These are phyloP conservation scores for Tolypocladium cylindrosporum DNA, from an alignment of 2,329 filamentous ascomycete species.

Conservation along the genomic window DNA sequence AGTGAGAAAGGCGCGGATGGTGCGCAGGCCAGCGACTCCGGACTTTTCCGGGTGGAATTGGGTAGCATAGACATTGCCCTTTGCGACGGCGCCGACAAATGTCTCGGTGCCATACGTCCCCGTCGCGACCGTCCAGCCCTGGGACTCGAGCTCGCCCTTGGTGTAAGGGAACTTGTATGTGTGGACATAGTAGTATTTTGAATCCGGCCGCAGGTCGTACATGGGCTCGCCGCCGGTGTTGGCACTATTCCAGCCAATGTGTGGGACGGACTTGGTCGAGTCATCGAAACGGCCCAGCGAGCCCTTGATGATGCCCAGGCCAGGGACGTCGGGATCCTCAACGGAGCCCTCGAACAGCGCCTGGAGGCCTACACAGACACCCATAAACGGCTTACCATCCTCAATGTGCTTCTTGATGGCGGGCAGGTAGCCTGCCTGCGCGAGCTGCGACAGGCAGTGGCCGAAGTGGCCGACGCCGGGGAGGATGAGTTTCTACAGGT, in stretches of 20 bases:
- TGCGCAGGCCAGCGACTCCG: constrained; percentile 75
- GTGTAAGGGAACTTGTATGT: constrained; percentile 78
- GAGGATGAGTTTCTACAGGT: constrained; percentile 72
- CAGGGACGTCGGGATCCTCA: constrained; percentile 62
- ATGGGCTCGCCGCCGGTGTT: constrained; percentile 49
- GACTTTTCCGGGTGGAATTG: constrained; percentile 99
- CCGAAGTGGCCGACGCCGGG: constrained; percentile 97
- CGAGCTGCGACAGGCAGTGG: constrained; percentile 81
- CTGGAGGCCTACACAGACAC: constrained; percentile 91
- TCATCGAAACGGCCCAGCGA: constrained; percentile 69
- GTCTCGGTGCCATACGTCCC: constrained; percentile 79
- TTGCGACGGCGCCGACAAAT: constrained; percentile 84
- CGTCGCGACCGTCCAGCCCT: constrained; percentile 89
- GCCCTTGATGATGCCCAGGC: constrained; percentile 65
- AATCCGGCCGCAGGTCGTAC: constrained; percentile 68
- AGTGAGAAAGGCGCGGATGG: constrained; percentile 78
- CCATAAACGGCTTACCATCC: constrained; percentile 94
- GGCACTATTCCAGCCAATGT: constrained; percentile 98
- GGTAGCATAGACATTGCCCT: constrained; percentile 77
- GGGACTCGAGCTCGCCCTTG: constrained; percentile 61
- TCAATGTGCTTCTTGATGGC: constrained; percentile 76
- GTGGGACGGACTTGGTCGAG: constrained; percentile 78
- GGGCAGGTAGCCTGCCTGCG: constrained; percentile 71
- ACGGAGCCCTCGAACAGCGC: constrained; percentile 79
- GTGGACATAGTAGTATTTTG: constrained; percentile 99